A percentile compares a stretch with the other conserved stretches of the same genome.
These are phyloP conservation scores for Calonectria multiphialidica DNA, from an alignment of 2,329 filamentous ascomycete species.

Conservation along the genomic window DNA sequence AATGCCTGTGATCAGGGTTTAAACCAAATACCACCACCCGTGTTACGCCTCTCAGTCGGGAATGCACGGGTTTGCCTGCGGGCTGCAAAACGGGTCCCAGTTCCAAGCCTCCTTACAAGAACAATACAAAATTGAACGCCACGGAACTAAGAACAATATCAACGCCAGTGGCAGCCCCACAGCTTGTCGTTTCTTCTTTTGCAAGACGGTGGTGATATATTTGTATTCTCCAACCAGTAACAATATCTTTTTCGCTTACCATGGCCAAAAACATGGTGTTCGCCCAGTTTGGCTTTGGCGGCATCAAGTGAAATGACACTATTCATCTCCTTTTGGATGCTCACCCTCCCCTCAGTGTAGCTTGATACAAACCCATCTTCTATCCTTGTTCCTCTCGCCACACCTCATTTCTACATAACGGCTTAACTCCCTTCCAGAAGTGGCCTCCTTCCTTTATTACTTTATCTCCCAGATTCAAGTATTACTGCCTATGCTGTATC, in stretches of 20 bases:
- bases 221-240: slow-evolving; percentile 35
- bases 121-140: neutral
- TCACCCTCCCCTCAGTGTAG: neutral
- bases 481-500: neutral
- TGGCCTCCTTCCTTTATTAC: neutral
- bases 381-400: neutral
- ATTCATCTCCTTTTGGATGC: neutral
- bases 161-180: slow-evolving; percentile 37
- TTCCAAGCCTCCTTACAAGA: neutral
- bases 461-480: neutral
- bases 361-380: neutral
- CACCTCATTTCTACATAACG: neutral
- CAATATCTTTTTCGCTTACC: slow-evolving; percentile 37
- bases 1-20: neutral
- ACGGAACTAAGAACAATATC: slow-evolving; percentile 46
- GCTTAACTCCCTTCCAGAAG: neutral
- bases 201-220: slow-evolving; percentile 34
- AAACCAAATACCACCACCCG: neutral
- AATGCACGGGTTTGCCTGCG: neutral
- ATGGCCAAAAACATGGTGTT: slow-evolving; percentile 19
- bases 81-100: slow-evolving; percentile 16
- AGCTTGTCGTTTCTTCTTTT: slow-evolving; percentile 27
- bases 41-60: neutral
- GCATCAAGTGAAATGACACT: slow-evolving; percentile 27
- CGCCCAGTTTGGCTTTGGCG: slow-evolving; percentile 27